Conservation (phyloP, 1,284 basidiomycete species). For the Gastroboletus turbinatus region DNA sequence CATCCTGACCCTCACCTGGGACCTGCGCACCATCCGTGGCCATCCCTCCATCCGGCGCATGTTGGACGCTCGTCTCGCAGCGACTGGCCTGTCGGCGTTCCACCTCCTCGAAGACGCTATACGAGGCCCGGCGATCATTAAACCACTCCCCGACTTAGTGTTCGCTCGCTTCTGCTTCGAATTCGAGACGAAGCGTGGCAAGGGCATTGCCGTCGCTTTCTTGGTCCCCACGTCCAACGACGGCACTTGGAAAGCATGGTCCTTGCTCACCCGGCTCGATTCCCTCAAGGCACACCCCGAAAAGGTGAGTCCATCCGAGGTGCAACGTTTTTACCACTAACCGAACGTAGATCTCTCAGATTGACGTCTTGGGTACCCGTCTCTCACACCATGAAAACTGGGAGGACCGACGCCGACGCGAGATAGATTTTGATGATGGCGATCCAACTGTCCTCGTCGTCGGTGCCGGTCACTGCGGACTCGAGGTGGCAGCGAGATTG, state of each 20-base stretch:
- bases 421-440: constrained; percentile 16
- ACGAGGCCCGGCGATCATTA: constrained; percentile 18
- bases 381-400: constrained; percentile 7
- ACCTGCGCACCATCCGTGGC: constrained; percentile 28
- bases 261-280: constrained; percentile 46
- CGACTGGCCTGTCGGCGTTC: constrained; percentile 29
- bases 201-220: constrained; percentile 19
- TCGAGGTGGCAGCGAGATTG: constrained; percentile 38
- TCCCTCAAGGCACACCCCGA: constrained; percentile 45
- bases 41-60: constrained; percentile 18
- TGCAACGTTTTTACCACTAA: background rate
- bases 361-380: constrained; percentile 6
- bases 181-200: constrained; percentile 27
- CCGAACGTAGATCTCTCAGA: constrained; percentile 9
- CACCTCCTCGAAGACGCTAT: constrained; percentile 12
- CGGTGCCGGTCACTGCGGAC: constrained; percentile 40
- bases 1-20: constrained; percentile 31
- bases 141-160: constrained; percentile 17
- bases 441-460: constrained; percentile 34
- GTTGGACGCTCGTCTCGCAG: constrained; percentile 18
- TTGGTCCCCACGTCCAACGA: constrained; percentile 16
- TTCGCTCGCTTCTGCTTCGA: constrained; percentile 25
- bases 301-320: constrained; percentile 13
- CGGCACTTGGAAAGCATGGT: constrained; percentile 29
- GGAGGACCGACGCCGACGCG: constrained; percentile 19